phyloP scores from a whole-genome alignment of 2,329 filamentous ascomycete genomes.

The Ceratocystis colombiana region DNA sequence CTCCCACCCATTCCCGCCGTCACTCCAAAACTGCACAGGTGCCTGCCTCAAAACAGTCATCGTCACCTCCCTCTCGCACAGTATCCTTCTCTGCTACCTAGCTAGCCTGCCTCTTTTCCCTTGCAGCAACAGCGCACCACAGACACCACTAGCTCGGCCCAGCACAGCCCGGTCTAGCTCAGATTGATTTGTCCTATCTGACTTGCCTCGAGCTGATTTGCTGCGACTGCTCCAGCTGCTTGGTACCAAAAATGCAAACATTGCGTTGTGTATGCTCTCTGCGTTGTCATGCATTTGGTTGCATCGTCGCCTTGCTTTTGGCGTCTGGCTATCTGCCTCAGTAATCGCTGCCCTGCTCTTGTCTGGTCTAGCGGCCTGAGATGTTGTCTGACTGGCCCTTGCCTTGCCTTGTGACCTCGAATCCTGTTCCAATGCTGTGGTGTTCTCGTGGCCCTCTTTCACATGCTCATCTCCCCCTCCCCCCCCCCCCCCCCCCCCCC shows the following conservation, averaged over 20 bases:
- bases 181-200: not conserved
- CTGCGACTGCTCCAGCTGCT: not conserved
- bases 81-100: not conserved
- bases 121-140: too few species aligned
- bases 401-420: too few species aligned
- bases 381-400: too few species aligned
- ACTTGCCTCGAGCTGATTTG: not conserved
- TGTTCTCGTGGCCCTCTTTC: too few species aligned
- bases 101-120: too few species aligned
- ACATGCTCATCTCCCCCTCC: too few species aligned
- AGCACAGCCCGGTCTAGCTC: not conserved
- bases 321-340: too few species aligned
- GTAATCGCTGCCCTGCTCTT: too few species aligned
- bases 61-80: not conserved
- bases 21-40: slow-evolving; percentile 21
- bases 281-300: not conserved
- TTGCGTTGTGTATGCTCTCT: not conserved
- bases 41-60: slow-evolving; percentile 11
- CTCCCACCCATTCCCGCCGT: slow-evolving; percentile 7
- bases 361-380: too few species aligned
- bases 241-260: not conserved
- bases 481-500: not conserved
- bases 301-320: too few species aligned
- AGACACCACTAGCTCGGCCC: not conserved
- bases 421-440: too few species aligned